Conservation (phyloP, 495 filamentous ascomycete genomes). For the Penicillium soppii region DNA sequence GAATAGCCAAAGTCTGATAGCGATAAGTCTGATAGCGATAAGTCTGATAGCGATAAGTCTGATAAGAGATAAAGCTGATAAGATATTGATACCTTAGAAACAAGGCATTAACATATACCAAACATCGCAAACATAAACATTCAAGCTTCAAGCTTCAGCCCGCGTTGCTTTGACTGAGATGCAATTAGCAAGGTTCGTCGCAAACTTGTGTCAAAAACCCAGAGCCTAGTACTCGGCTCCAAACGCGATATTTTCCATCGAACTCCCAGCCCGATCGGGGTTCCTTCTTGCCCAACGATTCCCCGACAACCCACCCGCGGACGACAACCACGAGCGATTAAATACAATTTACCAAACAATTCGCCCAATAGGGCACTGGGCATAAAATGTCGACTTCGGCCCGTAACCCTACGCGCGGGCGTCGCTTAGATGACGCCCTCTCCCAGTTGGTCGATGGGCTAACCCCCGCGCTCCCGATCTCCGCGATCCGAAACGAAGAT, state of each 20-base stretch:
- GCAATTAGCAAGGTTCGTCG: neutral
- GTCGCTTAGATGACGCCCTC: constrained; percentile 56
- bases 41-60: constrained; percentile 1
- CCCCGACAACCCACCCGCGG: neutral
- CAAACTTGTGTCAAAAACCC: neutral
- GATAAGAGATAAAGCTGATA: constrained; percentile 2
- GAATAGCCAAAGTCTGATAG: neutral
- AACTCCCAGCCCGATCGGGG: neutral
- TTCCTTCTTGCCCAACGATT: neutral
- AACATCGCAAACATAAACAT: constrained; percentile 23
- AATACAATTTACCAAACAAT: neutral
- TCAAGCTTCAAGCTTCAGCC: constrained; percentile 5
- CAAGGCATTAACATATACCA: constrained; percentile 2
- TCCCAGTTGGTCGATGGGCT: constrained; percentile 54
- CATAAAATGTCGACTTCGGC: constrained; percentile 34
- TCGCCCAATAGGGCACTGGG: constrained; percentile 8
- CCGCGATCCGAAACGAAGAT: constrained; percentile 33
- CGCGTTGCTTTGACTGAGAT: neutral
- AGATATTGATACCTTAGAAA: neutral
- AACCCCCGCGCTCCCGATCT: constrained; percentile 37
- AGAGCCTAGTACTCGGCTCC: neutral
- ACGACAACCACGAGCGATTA: neutral
- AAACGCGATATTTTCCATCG: neutral
- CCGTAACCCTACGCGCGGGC: constrained; percentile 36
- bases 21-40: neutral